phyloP scores from a whole-genome alignment of 257 asterid species.

The Ajuga chamaepitys region DNA sequence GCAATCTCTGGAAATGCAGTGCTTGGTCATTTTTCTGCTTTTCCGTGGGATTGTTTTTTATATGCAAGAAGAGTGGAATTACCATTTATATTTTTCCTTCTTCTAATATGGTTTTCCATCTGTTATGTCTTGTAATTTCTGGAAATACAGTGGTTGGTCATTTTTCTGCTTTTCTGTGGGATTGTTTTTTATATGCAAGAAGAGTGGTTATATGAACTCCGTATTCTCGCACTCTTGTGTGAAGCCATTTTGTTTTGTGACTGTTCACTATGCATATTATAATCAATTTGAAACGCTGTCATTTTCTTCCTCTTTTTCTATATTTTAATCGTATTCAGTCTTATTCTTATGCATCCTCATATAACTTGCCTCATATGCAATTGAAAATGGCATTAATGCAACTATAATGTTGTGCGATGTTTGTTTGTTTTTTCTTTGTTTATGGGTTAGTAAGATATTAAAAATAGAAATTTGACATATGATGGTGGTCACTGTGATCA shows the following conservation, averaged over 20 bases:
- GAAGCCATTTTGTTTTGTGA: neutral
- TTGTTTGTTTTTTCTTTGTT: neutral
- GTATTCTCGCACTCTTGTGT: conserved; percentile 2
- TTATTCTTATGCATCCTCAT: neutral
- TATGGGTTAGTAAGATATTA: neutral
- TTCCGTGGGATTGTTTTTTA: neutral
- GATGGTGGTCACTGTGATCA: conserved; percentile 19
- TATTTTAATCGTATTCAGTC: neutral
- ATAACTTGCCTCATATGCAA: conserved; percentile 1
- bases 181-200: neutral
- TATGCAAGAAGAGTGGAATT: neutral
- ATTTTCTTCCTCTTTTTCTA: neutral
- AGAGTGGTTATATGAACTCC: neutral
- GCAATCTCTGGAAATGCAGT: neutral
- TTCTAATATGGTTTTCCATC: too few relatives aligned
- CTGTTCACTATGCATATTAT: neutral
- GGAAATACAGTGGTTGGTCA: neutral
- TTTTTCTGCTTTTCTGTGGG: neutral
- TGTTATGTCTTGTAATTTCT: neutral
- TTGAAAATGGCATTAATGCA: neutral
- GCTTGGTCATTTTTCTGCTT: neutral
- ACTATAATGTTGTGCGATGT: neutral
- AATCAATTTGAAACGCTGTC: neutral
- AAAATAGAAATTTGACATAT: conserved; percentile 15
- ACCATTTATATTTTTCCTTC: too few relatives aligned